Evolutionary conservation across 78 protist species (phyloP).

Genomic region (Tieghemostelium lacteum): DNA sequence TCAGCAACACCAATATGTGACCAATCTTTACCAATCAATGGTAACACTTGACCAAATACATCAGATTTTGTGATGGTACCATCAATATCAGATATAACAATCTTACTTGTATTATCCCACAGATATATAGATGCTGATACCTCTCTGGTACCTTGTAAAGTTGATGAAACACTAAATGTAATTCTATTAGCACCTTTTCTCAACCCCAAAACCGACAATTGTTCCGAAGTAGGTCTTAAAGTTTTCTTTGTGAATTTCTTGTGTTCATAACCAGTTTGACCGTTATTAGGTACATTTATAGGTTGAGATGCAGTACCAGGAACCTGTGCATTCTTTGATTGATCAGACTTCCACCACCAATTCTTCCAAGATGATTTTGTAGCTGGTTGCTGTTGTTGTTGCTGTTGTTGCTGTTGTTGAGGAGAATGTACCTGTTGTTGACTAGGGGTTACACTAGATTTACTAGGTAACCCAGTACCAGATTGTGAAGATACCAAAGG

Average conservation of each 20-base stretch:
- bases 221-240: constrained; percentile 67
- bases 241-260: constrained; percentile 48
- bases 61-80: constrained; percentile 97
- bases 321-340: neutral
- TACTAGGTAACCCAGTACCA: constrained; percentile 49
- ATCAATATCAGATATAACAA: constrained; percentile 95
- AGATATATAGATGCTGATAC: constrained; percentile 79
- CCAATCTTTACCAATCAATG: constrained; percentile 96
- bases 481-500: constrained; percentile 1
- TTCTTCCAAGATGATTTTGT: constrained; percentile 11
- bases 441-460: neutral
- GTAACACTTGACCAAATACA: constrained; percentile 94
- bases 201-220: constrained; percentile 79
- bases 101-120: constrained; percentile 78
- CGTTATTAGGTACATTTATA: neutral
- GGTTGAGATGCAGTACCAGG: neutral
- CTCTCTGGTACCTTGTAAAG: constrained; percentile 81
- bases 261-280: neutral
- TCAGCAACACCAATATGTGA: constrained; percentile 94
- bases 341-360: neutral
- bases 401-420: neutral
- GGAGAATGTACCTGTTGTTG: neutral
- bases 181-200: constrained; percentile 87
- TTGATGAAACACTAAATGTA: constrained; percentile 78
- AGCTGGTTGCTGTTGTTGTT: constrained; percentile 11